A percentile compares a stretch with the other conserved stretches of the same genome.
These are phyloP conservation scores for Arctium minus DNA, from an alignment of 129 eudicot species.

Conservation along the genomic window DNA sequence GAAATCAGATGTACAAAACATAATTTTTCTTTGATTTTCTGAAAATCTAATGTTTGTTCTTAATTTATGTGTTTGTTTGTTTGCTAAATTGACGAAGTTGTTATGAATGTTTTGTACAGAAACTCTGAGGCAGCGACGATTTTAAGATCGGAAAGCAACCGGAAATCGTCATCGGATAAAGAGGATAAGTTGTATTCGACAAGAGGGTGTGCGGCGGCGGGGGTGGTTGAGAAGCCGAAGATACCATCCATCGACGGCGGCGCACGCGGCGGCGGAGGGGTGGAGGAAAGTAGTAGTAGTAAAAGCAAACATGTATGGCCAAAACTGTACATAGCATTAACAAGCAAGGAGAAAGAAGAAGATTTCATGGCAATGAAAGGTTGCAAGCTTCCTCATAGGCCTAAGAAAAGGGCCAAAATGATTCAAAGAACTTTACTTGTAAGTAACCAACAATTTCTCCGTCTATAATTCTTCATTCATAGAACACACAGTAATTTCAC, in stretches of 20 bases:
- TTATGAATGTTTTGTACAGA: slow-evolving; percentile 25
- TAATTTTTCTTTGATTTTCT: too few relatives aligned
- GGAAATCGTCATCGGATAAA: slow-evolving; percentile 49
- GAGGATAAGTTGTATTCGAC: slow-evolving; percentile 41
- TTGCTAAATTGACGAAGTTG: background rate
- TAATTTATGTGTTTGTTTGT: background rate
- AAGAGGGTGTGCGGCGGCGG: slow-evolving; percentile 36
- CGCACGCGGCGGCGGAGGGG: slow-evolving; percentile 7
- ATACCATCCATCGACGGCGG: slow-evolving; percentile 22
- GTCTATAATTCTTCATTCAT: background rate
- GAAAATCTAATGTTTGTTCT: too few relatives aligned
- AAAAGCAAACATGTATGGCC: slow-evolving; percentile 52
- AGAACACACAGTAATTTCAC: background rate
- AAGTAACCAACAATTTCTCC: slow-evolving; percentile 8
- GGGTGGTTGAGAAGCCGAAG: slow-evolving; percentile 29
- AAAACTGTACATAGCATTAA: slow-evolving; percentile 41
- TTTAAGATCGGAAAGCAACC: slow-evolving; percentile 36
- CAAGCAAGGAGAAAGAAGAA: slow-evolving; percentile 73
- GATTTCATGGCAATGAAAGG: slow-evolving; percentile 82
- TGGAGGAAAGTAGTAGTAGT: slow-evolving; percentile 16
- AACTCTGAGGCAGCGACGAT: slow-evolving; percentile 39
- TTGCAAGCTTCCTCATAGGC: slow-evolving; percentile 67
- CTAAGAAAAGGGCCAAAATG: slow-evolving; percentile 62
- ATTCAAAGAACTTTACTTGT: slow-evolving; percentile 65
- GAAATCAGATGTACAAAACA: background rate